Conservation (phyloP, 2,329 filamentous ascomycete genomes). For the Cadophora malorum region DNA sequence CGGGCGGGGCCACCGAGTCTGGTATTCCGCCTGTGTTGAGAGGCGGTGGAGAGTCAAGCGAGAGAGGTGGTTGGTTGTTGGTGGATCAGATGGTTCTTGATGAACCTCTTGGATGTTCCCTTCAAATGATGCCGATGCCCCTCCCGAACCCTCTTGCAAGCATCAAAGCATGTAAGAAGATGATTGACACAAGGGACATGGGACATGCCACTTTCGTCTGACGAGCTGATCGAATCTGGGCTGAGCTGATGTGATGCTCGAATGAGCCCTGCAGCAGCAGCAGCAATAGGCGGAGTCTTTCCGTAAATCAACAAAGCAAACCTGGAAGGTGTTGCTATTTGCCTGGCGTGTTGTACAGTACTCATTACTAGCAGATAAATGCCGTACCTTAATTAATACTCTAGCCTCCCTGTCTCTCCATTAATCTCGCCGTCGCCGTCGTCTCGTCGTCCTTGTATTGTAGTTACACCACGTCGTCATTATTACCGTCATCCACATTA, state of each 20-base stretch:
- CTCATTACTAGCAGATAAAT: background rate
- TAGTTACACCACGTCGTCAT: slow-evolving; percentile 8
- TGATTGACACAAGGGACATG: slow-evolving; percentile 26
- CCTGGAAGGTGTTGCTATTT: background rate
- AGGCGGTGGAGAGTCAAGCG: background rate
- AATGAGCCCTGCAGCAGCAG: slow-evolving; percentile 6
- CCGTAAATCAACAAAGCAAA: background rate
- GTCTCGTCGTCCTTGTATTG: background rate
- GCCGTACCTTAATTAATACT: background rate
- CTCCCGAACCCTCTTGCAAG: slow-evolving; percentile 23
- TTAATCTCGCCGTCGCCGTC: background rate
- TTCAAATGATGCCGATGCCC: slow-evolving; percentile 4
- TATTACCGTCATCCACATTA: background rate
- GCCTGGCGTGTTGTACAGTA: background rate
- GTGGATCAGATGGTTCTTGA: slow-evolving; percentile 8
- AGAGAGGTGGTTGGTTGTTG: background rate
- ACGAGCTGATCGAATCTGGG: slow-evolving; percentile 3
- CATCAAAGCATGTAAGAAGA: background rate
- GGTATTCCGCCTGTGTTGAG: background rate
- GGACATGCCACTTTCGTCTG: slow-evolving; percentile 24
- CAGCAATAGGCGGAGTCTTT: background rate
- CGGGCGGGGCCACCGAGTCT: background rate
- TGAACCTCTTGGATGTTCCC: slow-evolving; percentile 6
- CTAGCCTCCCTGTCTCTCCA: background rate
- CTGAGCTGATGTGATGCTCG: slow-evolving; percentile 2